Conservation (phyloP, 345 rosid species). For the Citrus trifoliata region DNA sequence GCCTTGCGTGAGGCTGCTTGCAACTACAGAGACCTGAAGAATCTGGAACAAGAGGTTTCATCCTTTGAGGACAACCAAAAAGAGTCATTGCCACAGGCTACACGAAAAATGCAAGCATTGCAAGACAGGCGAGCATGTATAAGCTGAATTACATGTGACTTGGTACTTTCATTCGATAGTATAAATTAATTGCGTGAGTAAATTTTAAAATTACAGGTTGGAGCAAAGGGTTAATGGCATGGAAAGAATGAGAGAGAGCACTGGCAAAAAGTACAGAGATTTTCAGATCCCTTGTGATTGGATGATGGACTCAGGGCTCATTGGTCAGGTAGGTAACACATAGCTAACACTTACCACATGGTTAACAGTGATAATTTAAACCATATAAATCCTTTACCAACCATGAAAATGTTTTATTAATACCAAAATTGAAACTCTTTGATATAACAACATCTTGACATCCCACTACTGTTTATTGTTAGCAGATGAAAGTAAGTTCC, state of each 20-base stretch:
- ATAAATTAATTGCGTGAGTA: slow-evolving; percentile 22
- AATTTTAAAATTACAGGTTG: slow-evolving; percentile 51
- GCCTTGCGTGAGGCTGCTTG: slow-evolving; percentile 86
- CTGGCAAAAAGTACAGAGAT: slow-evolving; percentile 69
- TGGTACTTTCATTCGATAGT: slow-evolving; percentile 2
- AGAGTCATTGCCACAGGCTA: slow-evolving; percentile 41
- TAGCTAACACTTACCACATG: slow-evolving; percentile 14
- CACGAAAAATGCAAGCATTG: slow-evolving; percentile 62
- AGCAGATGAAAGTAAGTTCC: slow-evolving; percentile 75
- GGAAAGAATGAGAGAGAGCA: slow-evolving; percentile 64
- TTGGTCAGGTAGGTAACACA: slow-evolving; percentile 71
- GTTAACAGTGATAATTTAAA: background rate
- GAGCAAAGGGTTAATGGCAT: slow-evolving; percentile 58
- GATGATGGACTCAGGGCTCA: slow-evolving; percentile 74
- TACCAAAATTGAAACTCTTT: background rate
- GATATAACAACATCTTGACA: background rate
- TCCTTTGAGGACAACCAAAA: slow-evolving; percentile 61
- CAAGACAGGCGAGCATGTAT: slow-evolving; percentile 98
- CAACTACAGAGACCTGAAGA: slow-evolving; percentile 60
- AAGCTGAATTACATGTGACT: slow-evolving; percentile 24
- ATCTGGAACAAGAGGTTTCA: slow-evolving; percentile 55
- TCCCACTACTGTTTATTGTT: background rate
- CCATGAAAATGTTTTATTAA: background rate
- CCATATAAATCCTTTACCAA: background rate
- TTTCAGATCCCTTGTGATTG: slow-evolving; percentile 93